Base-by-base conservation (phyloP, 1,139 yeast species). In the Suhomyces bribrorum region DNA sequence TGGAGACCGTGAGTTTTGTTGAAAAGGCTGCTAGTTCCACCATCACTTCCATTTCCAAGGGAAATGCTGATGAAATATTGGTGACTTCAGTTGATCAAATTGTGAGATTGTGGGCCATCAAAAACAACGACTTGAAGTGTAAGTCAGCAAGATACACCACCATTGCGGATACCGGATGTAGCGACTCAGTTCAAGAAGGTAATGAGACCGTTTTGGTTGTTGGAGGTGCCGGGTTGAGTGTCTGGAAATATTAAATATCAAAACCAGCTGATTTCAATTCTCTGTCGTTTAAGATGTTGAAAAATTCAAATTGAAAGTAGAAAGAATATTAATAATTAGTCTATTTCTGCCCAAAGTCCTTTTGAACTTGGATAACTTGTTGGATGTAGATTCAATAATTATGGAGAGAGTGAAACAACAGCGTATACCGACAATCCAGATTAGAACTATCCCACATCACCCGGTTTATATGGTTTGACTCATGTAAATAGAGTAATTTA, bases 101-200 rank as follows among this genome's bases (percentile, higher is more conserved):
- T 5, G 68, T 86, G 1, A 72, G 84, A 39, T 43, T 74, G 7
- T 90, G 97, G 97, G 53, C 64, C 5, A 56, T 70, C 20, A 32
- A 48, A 0, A 49, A 50, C 0, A 59, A 57, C 0, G 51, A 44
- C 2, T 54, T 86, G 28, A 38, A 36, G 1, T 61, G 81, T 34
- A 14, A 58, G 1, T 69, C 73, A 5, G 67, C 75, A 1, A 59
- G 59, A 36, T 86, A 84, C 57, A 86, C 96, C 2, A 83, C 96
- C 0, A 78, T 89, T 26, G 95, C 97, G 0, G 98, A 92, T 55
- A 86, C 96, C 0, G 97, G 96, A 0, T 81, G 89, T 39, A 60
- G 79, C 30, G 84, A 72, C 37, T 48, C 71, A 1, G 52, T 69
- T 1, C 31, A 35, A 0, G 47, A 61, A n/a, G 58, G 50, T 2